Evolutionary conservation across 2,329 filamentous ascomycete genomes (phyloP).

Genomic region (Zymoseptoria pseudotritici): DNA sequence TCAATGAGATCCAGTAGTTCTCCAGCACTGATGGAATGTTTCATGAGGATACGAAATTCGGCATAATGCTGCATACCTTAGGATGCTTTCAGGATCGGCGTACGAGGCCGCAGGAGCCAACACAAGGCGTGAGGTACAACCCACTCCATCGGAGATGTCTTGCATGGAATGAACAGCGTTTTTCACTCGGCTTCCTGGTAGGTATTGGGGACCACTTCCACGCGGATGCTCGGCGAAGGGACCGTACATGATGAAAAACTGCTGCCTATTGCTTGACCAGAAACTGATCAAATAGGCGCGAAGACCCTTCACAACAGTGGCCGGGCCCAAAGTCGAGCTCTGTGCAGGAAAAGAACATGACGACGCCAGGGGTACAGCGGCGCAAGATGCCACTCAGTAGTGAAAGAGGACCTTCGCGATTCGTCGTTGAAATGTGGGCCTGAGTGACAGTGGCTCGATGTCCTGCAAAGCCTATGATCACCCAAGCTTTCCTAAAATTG

Average conservation of each 20-base stretch:
- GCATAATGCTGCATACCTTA: neutral
- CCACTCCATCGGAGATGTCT: neutral
- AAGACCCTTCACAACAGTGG: neutral
- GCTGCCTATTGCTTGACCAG: neutral
- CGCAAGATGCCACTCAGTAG: neutral
- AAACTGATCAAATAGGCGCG: too few relatives aligned
- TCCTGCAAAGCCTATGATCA: neutral
- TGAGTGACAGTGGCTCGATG: neutral
- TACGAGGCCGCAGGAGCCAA: neutral
- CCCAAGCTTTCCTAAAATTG: neutral
- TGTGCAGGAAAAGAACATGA: neutral
- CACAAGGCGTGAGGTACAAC: neutral
- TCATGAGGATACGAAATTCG: too few relatives aligned
- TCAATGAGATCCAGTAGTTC: neutral
- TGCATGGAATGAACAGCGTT: neutral
- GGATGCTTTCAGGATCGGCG: neutral
- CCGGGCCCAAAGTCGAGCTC: neutral
- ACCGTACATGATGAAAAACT: neutral
- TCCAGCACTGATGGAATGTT: too few relatives aligned
- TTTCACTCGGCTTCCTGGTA: too few relatives aligned
- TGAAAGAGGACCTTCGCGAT: neutral
- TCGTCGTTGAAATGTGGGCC: neutral
- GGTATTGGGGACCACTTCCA: too few relatives aligned
- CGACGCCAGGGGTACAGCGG: neutral
- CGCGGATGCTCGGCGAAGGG: too few relatives aligned